Percentiles rank a stretch among this genome's conserved stretches.
These are phyloP conservation scores for Stagonosporopsis cucurbitacearum DNA, from an alignment of 2,329 filamentous ascomycete genomes.

Conservation along the genomic window DNA sequence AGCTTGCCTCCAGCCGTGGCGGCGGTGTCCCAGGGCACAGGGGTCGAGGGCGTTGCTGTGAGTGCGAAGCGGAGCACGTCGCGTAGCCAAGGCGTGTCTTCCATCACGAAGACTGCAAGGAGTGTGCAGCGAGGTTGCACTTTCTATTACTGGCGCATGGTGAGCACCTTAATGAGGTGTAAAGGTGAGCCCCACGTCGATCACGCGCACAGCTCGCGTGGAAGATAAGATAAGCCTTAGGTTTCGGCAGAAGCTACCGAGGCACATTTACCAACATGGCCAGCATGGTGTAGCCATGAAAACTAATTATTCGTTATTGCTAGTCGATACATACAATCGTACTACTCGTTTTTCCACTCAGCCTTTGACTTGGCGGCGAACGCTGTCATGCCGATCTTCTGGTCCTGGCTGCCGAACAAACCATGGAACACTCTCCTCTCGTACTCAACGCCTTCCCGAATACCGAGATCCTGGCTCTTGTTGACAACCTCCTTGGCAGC, in stretches of 20 bases:
- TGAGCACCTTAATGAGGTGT: background rate
- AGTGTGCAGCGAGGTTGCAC: background rate
- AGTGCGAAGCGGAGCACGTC: conserved; percentile 35
- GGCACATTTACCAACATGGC: background rate
- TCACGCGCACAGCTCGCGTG: conserved; percentile 14
- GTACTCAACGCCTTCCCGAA: conserved; percentile 92
- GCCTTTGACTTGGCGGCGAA: conserved; percentile 95
- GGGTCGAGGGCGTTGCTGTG: conserved; percentile 31
- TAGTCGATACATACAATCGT: background rate
- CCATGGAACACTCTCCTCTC: conserved; percentile 93
- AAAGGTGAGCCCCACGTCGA: background rate
- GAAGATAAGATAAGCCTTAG: conserved; percentile 9
- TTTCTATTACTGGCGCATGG: background rate
- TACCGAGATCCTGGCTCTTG: conserved; percentile 90
- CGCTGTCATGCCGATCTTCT: conserved; percentile 94
- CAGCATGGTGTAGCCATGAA: background rate
- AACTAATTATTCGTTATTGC: background rate
- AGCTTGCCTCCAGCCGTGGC: conserved; percentile 20
- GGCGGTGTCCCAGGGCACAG: conserved; percentile 24
- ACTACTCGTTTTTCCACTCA: conserved; percentile 82
- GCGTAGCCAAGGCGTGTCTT: conserved; percentile 29
- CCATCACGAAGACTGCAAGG: conserved; percentile 10
- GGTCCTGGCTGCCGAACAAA: conserved; percentile 91
- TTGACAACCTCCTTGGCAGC: conserved; percentile 98
- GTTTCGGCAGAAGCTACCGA: conserved; percentile 2